Conservation (phyloP, 805 yeast species). For the Candida qinlingensis region DNA sequence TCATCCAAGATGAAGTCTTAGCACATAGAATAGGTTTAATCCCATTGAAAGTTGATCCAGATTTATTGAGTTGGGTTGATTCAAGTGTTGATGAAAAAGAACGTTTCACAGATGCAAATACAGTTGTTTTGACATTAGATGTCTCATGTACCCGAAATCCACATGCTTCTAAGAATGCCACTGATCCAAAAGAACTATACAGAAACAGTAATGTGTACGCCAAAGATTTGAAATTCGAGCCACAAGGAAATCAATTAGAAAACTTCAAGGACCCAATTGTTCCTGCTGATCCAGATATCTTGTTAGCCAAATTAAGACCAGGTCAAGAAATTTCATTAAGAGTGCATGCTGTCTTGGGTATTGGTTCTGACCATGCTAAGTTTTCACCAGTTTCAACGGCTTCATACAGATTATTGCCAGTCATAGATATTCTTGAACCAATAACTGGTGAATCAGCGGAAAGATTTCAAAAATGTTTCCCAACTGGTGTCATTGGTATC, state of each 20-base stretch:
- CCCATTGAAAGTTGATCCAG: conserved; percentile 91
- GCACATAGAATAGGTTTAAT: conserved; percentile 93
- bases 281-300: conserved; percentile 82
- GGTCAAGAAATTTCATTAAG: conserved; percentile 92
- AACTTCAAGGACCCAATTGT: conserved; percentile 65
- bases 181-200: conserved; percentile 80
- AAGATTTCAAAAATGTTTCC: conserved; percentile 84
- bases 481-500: conserved; percentile 85
- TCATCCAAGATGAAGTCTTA: conserved; percentile 93
- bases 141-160: conserved; percentile 83
- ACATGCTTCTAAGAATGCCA: conserved; percentile 69
- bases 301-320: conserved; percentile 89
- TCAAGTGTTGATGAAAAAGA: conserved; percentile 55
- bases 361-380: conserved; percentile 95
- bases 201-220: conserved; percentile 87
- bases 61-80: conserved; percentile 79
- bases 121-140: conserved; percentile 76
- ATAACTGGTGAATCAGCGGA: conserved; percentile 72
- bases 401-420: conserved; percentile 88
- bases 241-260: conserved; percentile 83
- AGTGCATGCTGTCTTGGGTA: conserved; percentile 86
- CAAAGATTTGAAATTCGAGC: conserved; percentile 80
- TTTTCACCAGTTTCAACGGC: conserved; percentile 97
- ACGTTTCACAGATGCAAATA: conserved; percentile 80
- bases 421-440: conserved; percentile 68